These are phyloP conservation scores for Borealophlyctis nickersoniae DNA, from an alignment of 192 early-diverging fungal species.

Conservation along the genomic window DNA sequence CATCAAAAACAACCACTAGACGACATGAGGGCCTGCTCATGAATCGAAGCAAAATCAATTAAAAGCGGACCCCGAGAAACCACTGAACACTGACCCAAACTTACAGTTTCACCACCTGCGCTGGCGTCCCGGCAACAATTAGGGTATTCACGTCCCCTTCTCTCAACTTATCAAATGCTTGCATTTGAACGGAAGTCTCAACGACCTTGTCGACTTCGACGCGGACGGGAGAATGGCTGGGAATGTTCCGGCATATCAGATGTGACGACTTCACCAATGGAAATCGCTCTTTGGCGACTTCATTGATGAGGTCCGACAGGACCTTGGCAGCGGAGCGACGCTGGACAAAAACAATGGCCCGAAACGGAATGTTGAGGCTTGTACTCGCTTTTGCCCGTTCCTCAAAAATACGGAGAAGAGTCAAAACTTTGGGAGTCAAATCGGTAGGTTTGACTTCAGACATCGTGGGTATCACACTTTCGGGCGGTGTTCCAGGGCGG, in stretches of 20 bases:
- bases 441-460: constrained; percentile 18
- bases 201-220: no score
- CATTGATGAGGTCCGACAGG: constrained; percentile 47
- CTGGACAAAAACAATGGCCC: constrained; percentile 83
- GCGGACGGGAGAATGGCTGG: no score
- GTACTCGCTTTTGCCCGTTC: constrained; percentile 8
- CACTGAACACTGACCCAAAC: neutral
- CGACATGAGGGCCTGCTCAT: constrained; percentile 38
- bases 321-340: constrained; percentile 63
- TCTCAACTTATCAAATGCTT: constrained; percentile 67
- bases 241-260: no score
- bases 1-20: constrained; percentile 68
- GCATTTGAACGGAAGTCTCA: constrained; percentile 38
- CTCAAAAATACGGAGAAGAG: constrained; percentile 32
- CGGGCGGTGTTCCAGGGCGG: neutral
- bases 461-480: neutral
- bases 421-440: constrained; percentile 33
- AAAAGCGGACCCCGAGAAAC: neutral
- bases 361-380: constrained; percentile 54
- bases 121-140: constrained; percentile 84
- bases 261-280: constrained; percentile 19
- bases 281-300: constrained; percentile 24
- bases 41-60: neutral
- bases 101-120: constrained; percentile 88
- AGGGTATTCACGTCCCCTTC: constrained; percentile 67